A percentile compares a stretch with the other conserved stretches of the same genome.
These are phyloP conservation scores for Xerocomellus chrysenteron DNA, from an alignment of 768 basidiomycete genomes.

Conservation along the genomic window DNA sequence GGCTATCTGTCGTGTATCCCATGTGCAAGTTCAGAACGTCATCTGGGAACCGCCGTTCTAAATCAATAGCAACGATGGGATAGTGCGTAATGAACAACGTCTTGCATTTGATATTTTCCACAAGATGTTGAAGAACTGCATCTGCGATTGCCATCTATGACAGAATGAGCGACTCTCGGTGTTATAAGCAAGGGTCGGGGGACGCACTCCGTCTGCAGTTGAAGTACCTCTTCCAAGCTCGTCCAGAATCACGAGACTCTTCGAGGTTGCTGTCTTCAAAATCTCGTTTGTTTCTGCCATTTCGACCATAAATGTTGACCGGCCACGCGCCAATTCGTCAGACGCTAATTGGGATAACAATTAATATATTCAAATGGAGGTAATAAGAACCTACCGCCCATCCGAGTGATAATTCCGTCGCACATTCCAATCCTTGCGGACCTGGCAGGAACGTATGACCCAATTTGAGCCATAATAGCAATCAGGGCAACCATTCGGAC, in stretches of 20 bases:
- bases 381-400: conserved; percentile 65
- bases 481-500: conserved; percentile 80
- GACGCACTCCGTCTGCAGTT: conserved; percentile 80
- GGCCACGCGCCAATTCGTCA: conserved; percentile 82
- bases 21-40: conserved; percentile 82
- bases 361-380: not conserved
- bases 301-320: conserved; percentile 97
- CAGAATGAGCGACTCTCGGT: conserved; percentile 2
- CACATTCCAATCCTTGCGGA: conserved; percentile 74
- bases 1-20: conserved; percentile 70
- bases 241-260: conserved; percentile 87
- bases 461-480: conserved; percentile 81
- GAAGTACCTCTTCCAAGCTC: conserved; percentile 89
- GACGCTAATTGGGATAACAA: conserved; percentile 50
- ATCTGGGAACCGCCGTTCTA: conserved; percentile 57
- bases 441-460: conserved; percentile 85
- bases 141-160: conserved; percentile 82
- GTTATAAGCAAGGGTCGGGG: not conserved
- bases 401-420: conserved; percentile 83
- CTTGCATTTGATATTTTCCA: conserved; percentile 57
- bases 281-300: conserved; percentile 93
- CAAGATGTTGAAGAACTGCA: conserved; percentile 74
- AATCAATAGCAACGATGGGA: conserved; percentile 71
- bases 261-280: conserved; percentile 66
- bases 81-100: conserved; percentile 96